Base-by-base conservation (phyloP, 2,329 filamentous ascomycete species). In the Botryosphaeria dothidea region DNA sequence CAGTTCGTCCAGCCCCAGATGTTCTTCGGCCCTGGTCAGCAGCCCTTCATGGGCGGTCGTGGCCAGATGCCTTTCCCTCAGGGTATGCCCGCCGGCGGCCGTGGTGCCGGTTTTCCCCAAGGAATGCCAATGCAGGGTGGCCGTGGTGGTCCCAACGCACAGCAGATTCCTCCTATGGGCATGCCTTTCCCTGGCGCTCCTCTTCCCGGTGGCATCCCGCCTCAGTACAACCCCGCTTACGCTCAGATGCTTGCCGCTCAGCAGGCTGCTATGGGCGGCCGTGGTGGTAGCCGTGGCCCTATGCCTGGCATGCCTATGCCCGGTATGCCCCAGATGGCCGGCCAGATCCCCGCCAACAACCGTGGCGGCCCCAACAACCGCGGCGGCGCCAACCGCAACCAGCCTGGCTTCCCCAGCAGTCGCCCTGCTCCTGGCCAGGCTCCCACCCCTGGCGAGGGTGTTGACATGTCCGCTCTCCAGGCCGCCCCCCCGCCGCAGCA, bases 91-190 rank as follows among this genome's bases (percentile, higher is more conserved):
- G 89, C 89, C 71, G 90, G 87, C 72, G 91, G 91, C 72, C 92
- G 93, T 72, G 92, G 92, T 69, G 91, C 90, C 71, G 92, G 95
- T 77, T 97, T 93, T 85, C 88, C 92, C 68, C 88, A 84, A 73
- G 89, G 87, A 63, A 95, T 94, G 82, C 88, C 89, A 69, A 90
- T 88, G 74, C 92, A 95, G 79, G 92, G 91, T 71, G 93, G 93
- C 70, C 93, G 94, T 78, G 93, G 93, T 69, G 92, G 89, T 69
- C 90, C 92, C 70, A 78, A 77, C 67, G 85, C 85, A 72, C 93
- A 95, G 81, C 91, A 93, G 82, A 87, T 97, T 70, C 92, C 92
- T 66, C 92, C 92, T 68, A 90, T 93, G 83, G 97, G 96, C 80
- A 88, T 87, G 70, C 85, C 95, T 74, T 90, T 91, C 60, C 85